Evolutionary conservation across 768 basidiomycete species (phyloP).

Genomic region (Tricholoma matsutake): DNA sequence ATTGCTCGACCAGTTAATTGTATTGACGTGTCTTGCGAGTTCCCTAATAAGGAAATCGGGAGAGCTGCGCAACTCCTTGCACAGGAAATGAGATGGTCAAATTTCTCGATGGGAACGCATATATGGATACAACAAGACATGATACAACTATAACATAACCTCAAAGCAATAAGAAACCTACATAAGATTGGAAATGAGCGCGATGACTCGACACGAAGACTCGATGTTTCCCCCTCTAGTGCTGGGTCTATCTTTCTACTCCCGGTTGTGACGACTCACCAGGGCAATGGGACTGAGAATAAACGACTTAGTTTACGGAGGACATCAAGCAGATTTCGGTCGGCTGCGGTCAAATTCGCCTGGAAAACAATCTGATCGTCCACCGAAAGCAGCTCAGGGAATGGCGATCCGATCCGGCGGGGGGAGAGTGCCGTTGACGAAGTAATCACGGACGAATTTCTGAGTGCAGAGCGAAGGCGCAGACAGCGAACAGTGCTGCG

Average conservation of each 20-base stretch:
- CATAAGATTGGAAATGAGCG: no score
- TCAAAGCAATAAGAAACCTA: no score
- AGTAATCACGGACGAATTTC: conserved; percentile 35
- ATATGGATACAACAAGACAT: no score
- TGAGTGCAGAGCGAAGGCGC: conserved; percentile 25
- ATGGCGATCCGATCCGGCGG: conserved; percentile 26
- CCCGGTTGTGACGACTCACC: not conserved
- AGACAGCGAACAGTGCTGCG: conserved; percentile 23
- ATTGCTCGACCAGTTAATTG: not conserved
- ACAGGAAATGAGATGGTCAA: no score
- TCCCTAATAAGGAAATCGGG: not conserved
- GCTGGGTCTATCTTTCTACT: no score
- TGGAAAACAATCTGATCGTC: not conserved
- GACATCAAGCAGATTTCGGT: not conserved
- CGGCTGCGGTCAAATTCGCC: not conserved
- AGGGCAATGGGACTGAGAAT: not conserved
- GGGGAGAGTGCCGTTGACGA: conserved; percentile 39
- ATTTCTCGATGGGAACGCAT: no score
- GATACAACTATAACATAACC: no score
- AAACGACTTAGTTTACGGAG: not conserved
- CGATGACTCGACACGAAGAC: no score
- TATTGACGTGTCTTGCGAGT: not conserved
- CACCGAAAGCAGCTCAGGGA: conserved; percentile 9
- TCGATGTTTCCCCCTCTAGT: no score
- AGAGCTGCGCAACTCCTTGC: no score